A percentile compares a stretch with the other conserved stretches of the same genome.
Evolutionary conservation across 495 filamentous ascomycete species (phyloP).

Genomic region (Penicillium paradoxum): DNA sequence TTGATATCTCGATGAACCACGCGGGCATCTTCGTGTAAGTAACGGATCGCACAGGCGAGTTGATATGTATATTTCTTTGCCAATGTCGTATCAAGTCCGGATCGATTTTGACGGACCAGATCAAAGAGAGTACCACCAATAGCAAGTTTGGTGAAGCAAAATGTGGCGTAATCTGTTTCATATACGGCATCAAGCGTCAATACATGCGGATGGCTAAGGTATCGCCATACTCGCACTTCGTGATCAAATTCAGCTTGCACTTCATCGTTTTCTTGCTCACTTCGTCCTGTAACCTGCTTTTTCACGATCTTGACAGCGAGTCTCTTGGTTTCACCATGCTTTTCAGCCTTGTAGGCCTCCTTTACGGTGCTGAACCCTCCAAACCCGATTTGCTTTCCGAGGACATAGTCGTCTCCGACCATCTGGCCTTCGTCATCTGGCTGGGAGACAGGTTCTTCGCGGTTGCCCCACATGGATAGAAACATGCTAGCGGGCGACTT

Average conservation of each 20-base stretch:
- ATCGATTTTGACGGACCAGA: conserved; percentile 54
- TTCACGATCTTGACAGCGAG: conserved; percentile 70
- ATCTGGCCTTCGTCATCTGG: conserved; percentile 72
- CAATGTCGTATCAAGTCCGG: conserved; percentile 47
- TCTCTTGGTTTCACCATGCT: conserved; percentile 45
- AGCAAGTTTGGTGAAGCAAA: conserved; percentile 66
- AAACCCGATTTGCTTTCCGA: conserved; percentile 64
- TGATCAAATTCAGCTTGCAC: conserved; percentile 71
- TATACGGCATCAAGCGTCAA: conserved; percentile 63
- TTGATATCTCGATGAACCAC: conserved; percentile 74
- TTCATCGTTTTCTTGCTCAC: conserved; percentile 61
- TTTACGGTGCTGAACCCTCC: conserved; percentile 70
- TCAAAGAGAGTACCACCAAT: conserved; percentile 70
- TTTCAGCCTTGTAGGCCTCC: conserved; percentile 64
- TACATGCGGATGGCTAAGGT: conserved; percentile 61
- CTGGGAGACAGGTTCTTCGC: conserved; percentile 38
- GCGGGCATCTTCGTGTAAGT: conserved; percentile 67
- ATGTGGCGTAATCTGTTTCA: conserved; percentile 67
- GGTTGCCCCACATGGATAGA: conserved; percentile 51
- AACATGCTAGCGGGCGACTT: conserved; percentile 56
- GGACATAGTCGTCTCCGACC: conserved; percentile 65
- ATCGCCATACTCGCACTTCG: conserved; percentile 67
- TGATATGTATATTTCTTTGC: conserved; percentile 63
- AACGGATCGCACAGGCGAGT: conserved; percentile 63
- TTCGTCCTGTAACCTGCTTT: conserved; percentile 52